Evolutionary conservation across 2,329 filamentous ascomycete genomes (phyloP), one percentile per base, ranked within the genome.

Genomic region (Alternaria longipes): DNA sequence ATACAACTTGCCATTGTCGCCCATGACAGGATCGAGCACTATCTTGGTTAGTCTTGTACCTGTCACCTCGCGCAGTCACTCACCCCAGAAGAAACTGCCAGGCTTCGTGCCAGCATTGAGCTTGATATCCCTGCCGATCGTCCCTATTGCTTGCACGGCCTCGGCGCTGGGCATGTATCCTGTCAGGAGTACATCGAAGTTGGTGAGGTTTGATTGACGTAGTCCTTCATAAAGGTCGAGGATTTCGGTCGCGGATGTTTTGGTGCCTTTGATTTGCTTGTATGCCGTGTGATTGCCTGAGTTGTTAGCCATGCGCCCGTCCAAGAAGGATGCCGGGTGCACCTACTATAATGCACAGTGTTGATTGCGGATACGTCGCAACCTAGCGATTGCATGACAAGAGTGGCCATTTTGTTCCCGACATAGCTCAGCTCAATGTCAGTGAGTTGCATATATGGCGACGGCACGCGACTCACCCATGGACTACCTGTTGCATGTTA

Each of bases 11-110:
- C 93, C 95, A 73, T 97, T 93, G 77, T 99, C 95, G 30, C 95
- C 95, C 95, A 99, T 99, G 49, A 99, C 95, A 0, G 96, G 95
- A 78, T 99, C 95, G 26, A 99, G 85, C 3, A 97, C 92, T 89
- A 64, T 41, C 16, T 20, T 8, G 12, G 58, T 76, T 61, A 76
- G 70, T 55, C 18, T 34, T 22, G n/a, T 26, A 9, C 18, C 26
- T 22, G 6, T 2, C 5, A 34, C 24, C 2, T 11, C 24, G 9
- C 26, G 26, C 20, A 32, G 3, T 7, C 18, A 66, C 83, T 62
- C 68, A 88, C 86, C 82, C 94, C 94, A 98, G 81, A 98, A 98
- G 82, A 98, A 97, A 46, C 86, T 88, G 0, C 93, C 91, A 0
- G 91, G 89, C 32, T 84, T 85, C 14, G 81, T 82, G 36, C 81